These are phyloP conservation scores for Crithidia mellificae DNA, from an alignment of 208 protist genomes.

Conservation along the genomic window DNA sequence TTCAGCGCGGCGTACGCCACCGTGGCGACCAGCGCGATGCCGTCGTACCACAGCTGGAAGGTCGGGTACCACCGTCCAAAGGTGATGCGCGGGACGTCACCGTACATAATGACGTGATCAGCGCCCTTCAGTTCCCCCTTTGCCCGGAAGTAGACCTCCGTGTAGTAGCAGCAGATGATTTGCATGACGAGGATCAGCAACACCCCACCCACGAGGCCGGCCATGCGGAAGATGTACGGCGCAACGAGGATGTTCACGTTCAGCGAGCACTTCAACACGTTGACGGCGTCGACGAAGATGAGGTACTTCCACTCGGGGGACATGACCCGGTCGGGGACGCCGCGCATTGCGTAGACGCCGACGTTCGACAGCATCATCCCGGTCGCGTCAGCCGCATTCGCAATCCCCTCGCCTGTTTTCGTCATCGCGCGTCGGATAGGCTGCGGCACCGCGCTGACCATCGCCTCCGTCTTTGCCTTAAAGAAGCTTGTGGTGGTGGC, in stretches of 20 bases:
- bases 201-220: conserved; percentile 36
- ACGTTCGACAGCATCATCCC: conserved; percentile 35
- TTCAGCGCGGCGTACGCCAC: conserved; percentile 45
- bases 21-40: conserved; percentile 38
- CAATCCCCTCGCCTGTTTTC: conserved; percentile 24
- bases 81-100: conserved; percentile 46
- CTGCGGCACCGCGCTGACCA: conserved; percentile 32
- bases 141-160: conserved; percentile 37
- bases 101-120: conserved; percentile 45
- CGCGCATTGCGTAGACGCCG: conserved; percentile 29
- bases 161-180: conserved; percentile 37
- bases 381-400: conserved; percentile 34
- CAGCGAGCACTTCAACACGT: conserved; percentile 36
- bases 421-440: conserved; percentile 26
- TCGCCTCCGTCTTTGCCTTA: conserved; percentile 25
- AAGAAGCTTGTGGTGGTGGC: conserved; percentile 33
- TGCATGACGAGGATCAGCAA: conserved; percentile 30
- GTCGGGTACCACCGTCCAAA: conserved; percentile 36
- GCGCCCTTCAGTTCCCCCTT: conserved; percentile 46
- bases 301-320: conserved; percentile 44
- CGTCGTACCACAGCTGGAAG: conserved; percentile 34
- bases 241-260: conserved; percentile 47
- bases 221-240: conserved; percentile 46
- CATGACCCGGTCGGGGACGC: conserved; percentile 37
- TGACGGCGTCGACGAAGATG: conserved; percentile 41